Percentiles rank a stretch among this genome's conserved stretches.
Conservation (phyloP, 2,329 filamentous ascomycete genomes). For the Fusarium caatingaense region DNA sequence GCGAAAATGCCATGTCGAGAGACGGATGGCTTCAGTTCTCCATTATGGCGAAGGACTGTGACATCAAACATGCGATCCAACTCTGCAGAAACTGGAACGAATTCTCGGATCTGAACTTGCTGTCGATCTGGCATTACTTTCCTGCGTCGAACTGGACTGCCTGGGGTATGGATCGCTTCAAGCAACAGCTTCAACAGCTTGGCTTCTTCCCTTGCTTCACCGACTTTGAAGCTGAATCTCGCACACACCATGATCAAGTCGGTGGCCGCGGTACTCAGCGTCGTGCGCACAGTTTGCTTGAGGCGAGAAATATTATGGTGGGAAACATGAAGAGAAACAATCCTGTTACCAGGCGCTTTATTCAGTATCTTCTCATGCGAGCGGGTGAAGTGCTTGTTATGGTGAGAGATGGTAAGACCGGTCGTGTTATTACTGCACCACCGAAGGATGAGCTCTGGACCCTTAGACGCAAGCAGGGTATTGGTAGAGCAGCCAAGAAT, state of each 20-base stretch:
- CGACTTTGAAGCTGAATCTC: slow-evolving; percentile 39
- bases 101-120: slow-evolving; percentile 45
- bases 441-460: slow-evolving; percentile 45
- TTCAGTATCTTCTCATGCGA: slow-evolving; percentile 46
- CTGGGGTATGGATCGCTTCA: slow-evolving; percentile 38
- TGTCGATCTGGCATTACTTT: slow-evolving; percentile 45
- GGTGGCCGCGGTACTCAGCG: slow-evolving; percentile 36
- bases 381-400: slow-evolving; percentile 44
- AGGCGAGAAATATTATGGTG: slow-evolving; percentile 45
- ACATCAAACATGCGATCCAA: slow-evolving; percentile 45
- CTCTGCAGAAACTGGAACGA: slow-evolving; percentile 48
- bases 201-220: slow-evolving; percentile 46
- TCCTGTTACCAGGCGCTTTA: slow-evolving; percentile 44
- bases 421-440: slow-evolving; percentile 46
- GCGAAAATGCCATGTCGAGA: slow-evolving; percentile 47
- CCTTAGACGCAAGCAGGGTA: slow-evolving; percentile 39
- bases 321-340: slow-evolving; percentile 48
- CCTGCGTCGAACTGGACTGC: slow-evolving; percentile 46
- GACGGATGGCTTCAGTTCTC: slow-evolving; percentile 50
- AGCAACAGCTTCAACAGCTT: slow-evolving; percentile 45
- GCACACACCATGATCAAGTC: slow-evolving; percentile 33
- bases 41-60: slow-evolving; percentile 47
- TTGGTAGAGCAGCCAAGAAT: slow-evolving; percentile 46
- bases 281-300: slow-evolving; percentile 43
- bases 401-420: slow-evolving; percentile 47